Conservation (phyloP, 441 rosid species). For the Kokia cookei region DNA sequence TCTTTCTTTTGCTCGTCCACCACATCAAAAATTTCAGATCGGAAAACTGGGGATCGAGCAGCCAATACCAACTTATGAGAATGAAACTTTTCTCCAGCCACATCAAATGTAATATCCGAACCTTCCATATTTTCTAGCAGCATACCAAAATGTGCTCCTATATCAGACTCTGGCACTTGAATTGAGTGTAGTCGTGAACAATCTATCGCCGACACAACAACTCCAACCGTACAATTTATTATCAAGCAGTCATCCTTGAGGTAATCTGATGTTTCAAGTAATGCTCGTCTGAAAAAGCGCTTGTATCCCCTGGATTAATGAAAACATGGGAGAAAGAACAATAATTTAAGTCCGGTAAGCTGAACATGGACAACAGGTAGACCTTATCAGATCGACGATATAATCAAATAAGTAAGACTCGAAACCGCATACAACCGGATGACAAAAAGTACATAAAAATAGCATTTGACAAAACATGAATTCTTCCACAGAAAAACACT, state of each 20-base stretch:
- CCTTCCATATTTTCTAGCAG: slow-evolving; percentile 14
- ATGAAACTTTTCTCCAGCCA: slow-evolving; percentile 9
- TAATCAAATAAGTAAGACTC: background rate
- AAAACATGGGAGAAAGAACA: background rate
- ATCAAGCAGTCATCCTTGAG: slow-evolving; percentile 15
- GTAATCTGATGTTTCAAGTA: slow-evolving; percentile 11
- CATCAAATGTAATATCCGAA: slow-evolving; percentile 10
- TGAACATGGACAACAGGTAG: background rate
- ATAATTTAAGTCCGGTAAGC: background rate
- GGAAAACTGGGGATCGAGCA: slow-evolving; percentile 12
- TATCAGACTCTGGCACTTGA: slow-evolving; percentile 8
- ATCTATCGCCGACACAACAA: slow-evolving; percentile 6
- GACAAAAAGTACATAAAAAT: background rate
- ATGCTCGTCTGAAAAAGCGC: slow-evolving; percentile 12
- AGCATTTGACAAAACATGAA: background rate
- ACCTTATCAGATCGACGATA: background rate
- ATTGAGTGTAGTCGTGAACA: slow-evolving; percentile 1
- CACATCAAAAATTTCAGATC: background rate
- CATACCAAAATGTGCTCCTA: slow-evolving; percentile 9
- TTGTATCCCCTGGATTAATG: slow-evolving; percentile 11
- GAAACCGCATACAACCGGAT: background rate
- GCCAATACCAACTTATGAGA: slow-evolving; percentile 15
- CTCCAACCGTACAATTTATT: slow-evolving; percentile 12
- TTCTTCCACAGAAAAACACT: background rate
- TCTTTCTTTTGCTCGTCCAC: slow-evolving; percentile 2